Base-by-base conservation (phyloP, 2,329 filamentous ascomycete genomes). In the Paecilomyces dactylethromorphus region DNA sequence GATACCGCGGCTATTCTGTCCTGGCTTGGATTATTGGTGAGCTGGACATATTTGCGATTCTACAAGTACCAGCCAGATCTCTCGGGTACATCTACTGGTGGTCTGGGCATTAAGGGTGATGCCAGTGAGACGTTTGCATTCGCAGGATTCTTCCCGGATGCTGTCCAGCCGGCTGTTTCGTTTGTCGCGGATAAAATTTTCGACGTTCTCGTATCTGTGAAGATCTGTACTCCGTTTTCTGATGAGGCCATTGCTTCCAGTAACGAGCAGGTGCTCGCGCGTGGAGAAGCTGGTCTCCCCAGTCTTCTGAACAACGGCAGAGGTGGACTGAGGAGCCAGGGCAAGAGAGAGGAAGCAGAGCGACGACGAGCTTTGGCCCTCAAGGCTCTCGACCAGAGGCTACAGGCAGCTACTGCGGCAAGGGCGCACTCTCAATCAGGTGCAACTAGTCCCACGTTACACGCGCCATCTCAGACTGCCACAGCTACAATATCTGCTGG, bases 61-160 rank as follows among this genome's bases (percentile, higher is more conserved):
- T 97, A 91, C 81, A 96, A 96, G 78, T 71, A 71, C 32, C 78
- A 80, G 61, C 82, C 78, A n/a, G 84, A 81, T 60, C 74, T 82
- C 4, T 81, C 82, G 0, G 81, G 81, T 0, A 78, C 81, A 2
- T 78, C 79, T 3, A 84, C 81, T 7, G 80, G 80, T 54, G 79
- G 81, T 56, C 73, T 76, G 7, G 77, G 79, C 8, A 84, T 96
- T 65, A 89, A 88, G 63, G 94, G 94, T 62, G 94, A 99, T 73
- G 91, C 94, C 35, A 95, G 90, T 74, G 94, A 99, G 75, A 96
- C 92, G 0, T 99, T 99, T 71, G 89, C 92, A 7, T 96, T 99
- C 73, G 88, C 92, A 64, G 91, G 94, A 68, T 96, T 99, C 80
- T 97, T 97, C 78, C 94, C 94, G 0, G 89, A 89, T 54, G 85